Base-by-base conservation (phyloP, 2,329 filamentous ascomycete genomes). In the Phaeosphaeria sp. region DNA sequence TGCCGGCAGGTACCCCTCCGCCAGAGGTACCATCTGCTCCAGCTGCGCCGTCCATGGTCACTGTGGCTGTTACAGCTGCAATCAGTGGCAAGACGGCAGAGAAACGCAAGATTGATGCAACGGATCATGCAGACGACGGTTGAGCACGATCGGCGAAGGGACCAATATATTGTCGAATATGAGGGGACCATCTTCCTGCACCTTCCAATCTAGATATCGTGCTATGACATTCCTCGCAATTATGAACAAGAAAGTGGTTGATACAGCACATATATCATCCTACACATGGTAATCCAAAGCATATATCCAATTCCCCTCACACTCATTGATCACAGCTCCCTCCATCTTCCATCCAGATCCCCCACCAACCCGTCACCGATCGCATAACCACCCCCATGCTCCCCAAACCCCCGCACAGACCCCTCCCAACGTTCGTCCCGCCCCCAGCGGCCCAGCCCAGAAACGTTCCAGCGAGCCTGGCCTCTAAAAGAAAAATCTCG, bases 41-140 rank as follows among this genome's bases (percentile, higher is more conserved):
- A 6, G 22, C 53, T 17, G 63, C 58, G 13, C 63, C 61, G 3
- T 53, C 60, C 0, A 69, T 69, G 60, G 64, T 68, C 21, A 57
- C 63, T 13, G 24, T 27, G 13, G 59, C 61, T 45, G 51, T 53
- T 2, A 61, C 56, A 55, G 50, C 58, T 6, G 53, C 45, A 6
- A 15, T 60, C 1, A 56, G 58, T 20, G 63, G 53, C 1, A 59
- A 54, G 9, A 24, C 59, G 2, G 65, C 58, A 2, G 57, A 55
- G 50, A 76, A 75, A 64, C 61, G 73, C 25, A 74, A 69, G 59
- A 45, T 66, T 6, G 66, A 67, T 13, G 36, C 13, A 27, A 39
- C 20, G 6, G 15, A 15, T 33, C 21, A 11, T 6, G 51, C 51
- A 21, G 55, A 21, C n/a, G 40, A 43, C 30, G 30, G 15, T 7